Evolutionary conservation across 768 basidiomycete species (phyloP).

Genomic region (Podaxis sp.): DNA sequence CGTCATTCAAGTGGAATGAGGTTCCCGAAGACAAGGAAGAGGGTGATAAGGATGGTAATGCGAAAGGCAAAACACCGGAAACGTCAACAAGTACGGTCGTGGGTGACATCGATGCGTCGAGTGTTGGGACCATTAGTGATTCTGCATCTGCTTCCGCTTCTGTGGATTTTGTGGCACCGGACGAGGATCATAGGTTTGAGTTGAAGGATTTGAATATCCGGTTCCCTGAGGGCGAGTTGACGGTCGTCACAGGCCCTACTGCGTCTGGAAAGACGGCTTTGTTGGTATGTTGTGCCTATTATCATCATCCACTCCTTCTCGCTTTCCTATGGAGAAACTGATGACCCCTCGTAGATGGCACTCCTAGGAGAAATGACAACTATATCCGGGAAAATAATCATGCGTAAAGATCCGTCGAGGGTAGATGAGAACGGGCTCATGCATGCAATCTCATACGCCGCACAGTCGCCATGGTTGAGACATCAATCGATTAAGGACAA

Average conservation of each 20-base stretch:
- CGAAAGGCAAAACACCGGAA: conserved; percentile 14
- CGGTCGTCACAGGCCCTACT: conserved; percentile 76
- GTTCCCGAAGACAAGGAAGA: conserved; percentile 32
- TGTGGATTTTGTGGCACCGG: conserved; percentile 21
- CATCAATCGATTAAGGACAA: conserved; percentile 79
- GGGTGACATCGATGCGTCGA: background rate
- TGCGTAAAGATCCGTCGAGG: conserved; percentile 62
- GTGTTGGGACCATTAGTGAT: background rate
- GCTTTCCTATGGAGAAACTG: background rate
- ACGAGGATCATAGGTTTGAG: conserved; percentile 59
- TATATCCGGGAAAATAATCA: conserved; percentile 48
- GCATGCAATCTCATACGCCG: conserved; percentile 69
- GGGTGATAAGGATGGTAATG: conserved; percentile 14
- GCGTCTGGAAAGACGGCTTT: conserved; percentile 84
- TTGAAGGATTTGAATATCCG: conserved; percentile 62
- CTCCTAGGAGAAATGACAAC: conserved; percentile 72
- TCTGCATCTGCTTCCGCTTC: conserved; percentile 11
- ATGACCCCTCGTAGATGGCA: conserved; percentile 50
- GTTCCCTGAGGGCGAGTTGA: conserved; percentile 73
- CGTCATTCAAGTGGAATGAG: conserved; percentile 64
- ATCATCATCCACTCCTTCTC: background rate
- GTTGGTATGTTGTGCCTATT: conserved; percentile 42
- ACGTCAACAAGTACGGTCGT: background rate
- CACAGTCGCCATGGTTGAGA: conserved; percentile 70
- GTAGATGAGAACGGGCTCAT: conserved; percentile 62